Evolutionary conservation across 2,329 filamentous ascomycete genomes (phyloP), one percentile per base, ranked within the genome.

Genomic region (Fusarium tuaranense): DNA sequence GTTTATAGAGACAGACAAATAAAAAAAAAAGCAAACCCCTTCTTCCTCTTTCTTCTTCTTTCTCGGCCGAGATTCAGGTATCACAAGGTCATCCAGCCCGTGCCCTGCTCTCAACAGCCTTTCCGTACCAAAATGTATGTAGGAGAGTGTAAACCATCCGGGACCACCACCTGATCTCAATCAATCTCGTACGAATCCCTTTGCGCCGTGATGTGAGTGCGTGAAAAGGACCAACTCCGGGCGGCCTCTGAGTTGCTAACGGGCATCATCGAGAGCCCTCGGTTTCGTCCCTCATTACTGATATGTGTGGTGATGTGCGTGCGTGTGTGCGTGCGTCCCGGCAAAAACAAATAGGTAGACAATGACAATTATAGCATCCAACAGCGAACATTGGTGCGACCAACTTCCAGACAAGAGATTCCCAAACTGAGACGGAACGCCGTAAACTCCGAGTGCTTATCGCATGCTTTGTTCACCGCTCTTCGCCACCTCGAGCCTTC

Each of bases 401-500:
- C 76, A 66, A 78, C 69, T 76, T 70, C 67, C 69, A 61, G 60
- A 71, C 67, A 74, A 73, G 65, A 78, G 68, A 73, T 73, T 74
- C 74, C 77, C 75, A 76, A 70, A 73, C 65, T 69, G 66, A 63
- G 64, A 74, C 68, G 62, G 53, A 74, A 75, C 75, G 72, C 75
- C 76, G 39, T 69, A 63, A 78, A 78, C 75, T 76, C 76, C 73
- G 66, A 65, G 63, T 76, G 67, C 69, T 69, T 63, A 62, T 61
- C 53, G 66, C 62, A 74, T 69, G 64, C 61, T 67, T 72, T 69
- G 67, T 67, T 80, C 74, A 90, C 85, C 88, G 87, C 78, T 87
- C 84, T 70, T 91, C 89, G 41, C 88, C 88, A 66, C 88, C 90
- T 80, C 93, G 88, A 77, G 92, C 94, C 85, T 93, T 95, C 66